These are phyloP conservation scores for Hura crepitans DNA, from an alignment of 441 rosid species.

Conservation along the genomic window DNA sequence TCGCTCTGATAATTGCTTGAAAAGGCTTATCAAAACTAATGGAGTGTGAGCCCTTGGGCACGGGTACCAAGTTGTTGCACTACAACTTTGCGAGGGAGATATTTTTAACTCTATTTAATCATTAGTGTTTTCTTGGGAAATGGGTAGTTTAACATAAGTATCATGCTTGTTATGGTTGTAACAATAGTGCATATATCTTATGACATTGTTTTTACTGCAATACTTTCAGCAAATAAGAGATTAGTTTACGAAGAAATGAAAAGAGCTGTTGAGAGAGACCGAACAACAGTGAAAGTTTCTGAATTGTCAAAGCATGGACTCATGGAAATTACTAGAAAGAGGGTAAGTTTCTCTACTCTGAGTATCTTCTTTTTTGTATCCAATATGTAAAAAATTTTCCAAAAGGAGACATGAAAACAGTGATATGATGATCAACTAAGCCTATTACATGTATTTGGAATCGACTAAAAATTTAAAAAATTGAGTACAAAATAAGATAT, in stretches of 20 bases:
- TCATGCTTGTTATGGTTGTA: slow-evolving; percentile 2
- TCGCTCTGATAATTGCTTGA: background rate
- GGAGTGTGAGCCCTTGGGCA: background rate
- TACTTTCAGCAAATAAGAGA: slow-evolving; percentile 75
- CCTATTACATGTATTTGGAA: background rate
- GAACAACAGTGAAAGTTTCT: slow-evolving; percentile 83
- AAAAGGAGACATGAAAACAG: background rate
- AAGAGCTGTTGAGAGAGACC: slow-evolving; percentile 82
- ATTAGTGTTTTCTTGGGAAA: slow-evolving; percentile 1
- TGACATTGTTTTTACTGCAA: slow-evolving; percentile 14
- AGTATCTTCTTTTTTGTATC: slow-evolving; percentile 15
- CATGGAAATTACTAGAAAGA: slow-evolving; percentile 95
- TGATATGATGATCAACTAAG: background rate
- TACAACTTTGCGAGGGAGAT: background rate
- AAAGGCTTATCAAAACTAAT: background rate
- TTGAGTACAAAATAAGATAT: background rate
- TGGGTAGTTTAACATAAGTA: background rate
- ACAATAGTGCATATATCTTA: slow-evolving; percentile 11
- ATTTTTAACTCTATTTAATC: background rate
- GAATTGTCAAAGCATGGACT: slow-evolving; percentile 93
- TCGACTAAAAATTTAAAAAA: background rate
- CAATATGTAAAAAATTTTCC: slow-evolving; percentile 2
- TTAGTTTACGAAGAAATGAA: slow-evolving; percentile 86
- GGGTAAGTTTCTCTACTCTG: slow-evolving; percentile 45
- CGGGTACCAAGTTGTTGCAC: background rate